Evolutionary conservation across 75 land plant species (phyloP).

Genomic region (Chamaecyparis obtusa): DNA sequence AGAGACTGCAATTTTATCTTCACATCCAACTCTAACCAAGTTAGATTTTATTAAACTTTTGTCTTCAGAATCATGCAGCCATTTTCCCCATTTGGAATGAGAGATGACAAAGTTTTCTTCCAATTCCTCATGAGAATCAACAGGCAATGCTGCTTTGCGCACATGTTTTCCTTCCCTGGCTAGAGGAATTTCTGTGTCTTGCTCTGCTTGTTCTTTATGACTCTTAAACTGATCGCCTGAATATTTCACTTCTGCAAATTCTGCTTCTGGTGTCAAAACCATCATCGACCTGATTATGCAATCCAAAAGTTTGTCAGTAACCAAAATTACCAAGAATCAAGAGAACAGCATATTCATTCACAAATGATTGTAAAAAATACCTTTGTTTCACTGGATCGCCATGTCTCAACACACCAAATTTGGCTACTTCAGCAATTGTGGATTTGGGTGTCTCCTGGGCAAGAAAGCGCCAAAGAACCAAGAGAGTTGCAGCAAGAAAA

Average conservation of each 20-base stretch:
- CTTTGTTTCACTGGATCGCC: constrained; percentile 11
- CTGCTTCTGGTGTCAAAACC: background rate
- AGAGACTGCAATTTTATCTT: background rate
- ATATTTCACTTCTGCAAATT: background rate
- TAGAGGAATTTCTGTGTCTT: background rate
- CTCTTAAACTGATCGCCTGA: constrained; percentile 1
- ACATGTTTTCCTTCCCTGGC: background rate
- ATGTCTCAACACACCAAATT: background rate
- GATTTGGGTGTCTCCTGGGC: constrained; percentile 18
- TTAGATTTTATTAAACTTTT: background rate
- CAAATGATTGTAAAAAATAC: background rate
- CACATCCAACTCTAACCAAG: background rate
- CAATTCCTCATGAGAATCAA: background rate
- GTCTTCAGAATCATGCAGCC: constrained; percentile 5
- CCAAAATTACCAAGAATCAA: background rate
- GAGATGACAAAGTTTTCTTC: background rate
- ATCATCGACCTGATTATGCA: background rate
- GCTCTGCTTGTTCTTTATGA: background rate
- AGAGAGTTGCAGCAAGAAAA: constrained; percentile 17
- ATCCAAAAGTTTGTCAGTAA: background rate
- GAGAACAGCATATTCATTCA: background rate
- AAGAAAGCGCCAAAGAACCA: constrained; percentile 18
- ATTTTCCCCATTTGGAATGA: background rate
- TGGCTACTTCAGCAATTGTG: constrained; percentile 1
- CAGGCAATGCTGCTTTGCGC: background rate